Percentiles rank a stretch among this genome's conserved stretches.
Evolutionary conservation across 2,329 filamentous ascomycete species (phyloP).

Genomic region (Epichloe sibirici): DNA sequence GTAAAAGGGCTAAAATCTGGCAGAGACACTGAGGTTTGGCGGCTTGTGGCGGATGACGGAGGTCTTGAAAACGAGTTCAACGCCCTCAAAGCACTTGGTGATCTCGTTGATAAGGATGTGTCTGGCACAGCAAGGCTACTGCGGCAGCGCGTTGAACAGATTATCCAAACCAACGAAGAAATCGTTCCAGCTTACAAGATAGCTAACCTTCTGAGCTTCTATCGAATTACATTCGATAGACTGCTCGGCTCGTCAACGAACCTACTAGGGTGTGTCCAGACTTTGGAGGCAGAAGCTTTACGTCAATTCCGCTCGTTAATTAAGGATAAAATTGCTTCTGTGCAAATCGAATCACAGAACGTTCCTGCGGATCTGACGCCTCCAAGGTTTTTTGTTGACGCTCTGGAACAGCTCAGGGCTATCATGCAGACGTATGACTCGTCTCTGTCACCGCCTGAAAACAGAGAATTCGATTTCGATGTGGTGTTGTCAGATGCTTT

Average conservation of each 20-base stretch:
- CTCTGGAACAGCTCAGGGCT: constrained; percentile 62
- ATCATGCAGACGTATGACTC: constrained; percentile 83
- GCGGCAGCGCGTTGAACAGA: constrained; percentile 81
- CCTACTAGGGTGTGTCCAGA: constrained; percentile 55
- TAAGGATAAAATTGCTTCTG: constrained; percentile 63
- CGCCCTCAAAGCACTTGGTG: constrained; percentile 66
- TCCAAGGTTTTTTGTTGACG: constrained; percentile 69
- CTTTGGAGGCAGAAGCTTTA: constrained; percentile 64
- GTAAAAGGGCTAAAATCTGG: constrained; percentile 70
- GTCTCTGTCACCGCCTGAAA: constrained; percentile 50
- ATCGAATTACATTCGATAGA: constrained; percentile 71
- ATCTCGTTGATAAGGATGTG: constrained; percentile 78
- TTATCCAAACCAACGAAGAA: constrained; percentile 86
- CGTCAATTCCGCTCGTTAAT: constrained; percentile 73
- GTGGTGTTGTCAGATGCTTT: constrained; percentile 66
- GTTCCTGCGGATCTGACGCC: constrained; percentile 62
- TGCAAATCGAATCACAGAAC: constrained; percentile 60
- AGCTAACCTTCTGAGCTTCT: constrained; percentile 80
- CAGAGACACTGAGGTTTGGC: constrained; percentile 75
- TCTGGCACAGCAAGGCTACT: constrained; percentile 70
- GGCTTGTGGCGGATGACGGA: constrained; percentile 47
- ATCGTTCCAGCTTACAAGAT: constrained; percentile 81
- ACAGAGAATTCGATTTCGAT: constrained; percentile 58
- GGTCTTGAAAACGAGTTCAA: constrained; percentile 55
- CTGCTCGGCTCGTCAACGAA: constrained; percentile 58